A percentile compares a stretch with the other conserved stretches of the same genome.
phyloP scores from a whole-genome alignment of 1,139 yeast species.

The Pichia sp. region DNA sequence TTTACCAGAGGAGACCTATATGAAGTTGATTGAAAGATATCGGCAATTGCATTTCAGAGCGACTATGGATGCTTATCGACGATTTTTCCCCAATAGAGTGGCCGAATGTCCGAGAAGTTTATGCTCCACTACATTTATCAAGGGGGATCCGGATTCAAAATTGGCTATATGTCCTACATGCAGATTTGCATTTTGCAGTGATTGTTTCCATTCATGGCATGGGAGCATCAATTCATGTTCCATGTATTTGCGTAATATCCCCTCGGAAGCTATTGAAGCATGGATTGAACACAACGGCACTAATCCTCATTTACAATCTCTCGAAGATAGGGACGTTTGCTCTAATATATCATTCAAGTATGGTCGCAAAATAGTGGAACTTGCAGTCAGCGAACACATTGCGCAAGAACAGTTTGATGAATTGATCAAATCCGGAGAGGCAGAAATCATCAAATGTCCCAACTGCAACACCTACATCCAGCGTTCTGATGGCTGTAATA shows the following conservation, averaged over 20 bases:
- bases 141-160: constrained; percentile 44
- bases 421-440: constrained; percentile 35
- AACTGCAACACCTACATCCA: constrained; percentile 48
- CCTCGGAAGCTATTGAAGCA: constrained; percentile 35
- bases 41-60: constrained; percentile 31
- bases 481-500: constrained; percentile 60
- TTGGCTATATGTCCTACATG: constrained; percentile 50
- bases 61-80: constrained; percentile 39
- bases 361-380: constrained; percentile 39
- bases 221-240: constrained; percentile 46
- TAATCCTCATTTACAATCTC: constrained; percentile 18
- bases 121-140: constrained; percentile 39
- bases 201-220: constrained; percentile 62
- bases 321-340: constrained; percentile 21
- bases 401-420: constrained; percentile 44
- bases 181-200: constrained; percentile 51
- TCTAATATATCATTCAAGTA: constrained; percentile 38
- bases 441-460: constrained; percentile 47
- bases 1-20: constrained; percentile 5
- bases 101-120: constrained; percentile 44
- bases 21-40: constrained; percentile 34
- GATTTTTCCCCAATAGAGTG: constrained; percentile 42
- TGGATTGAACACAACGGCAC: constrained; percentile 29
- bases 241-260: constrained; percentile 31
- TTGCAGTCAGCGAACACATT: constrained; percentile 38